Conservation (phyloP, 257 asterid species). For the Salvia miltiorrhiza region DNA sequence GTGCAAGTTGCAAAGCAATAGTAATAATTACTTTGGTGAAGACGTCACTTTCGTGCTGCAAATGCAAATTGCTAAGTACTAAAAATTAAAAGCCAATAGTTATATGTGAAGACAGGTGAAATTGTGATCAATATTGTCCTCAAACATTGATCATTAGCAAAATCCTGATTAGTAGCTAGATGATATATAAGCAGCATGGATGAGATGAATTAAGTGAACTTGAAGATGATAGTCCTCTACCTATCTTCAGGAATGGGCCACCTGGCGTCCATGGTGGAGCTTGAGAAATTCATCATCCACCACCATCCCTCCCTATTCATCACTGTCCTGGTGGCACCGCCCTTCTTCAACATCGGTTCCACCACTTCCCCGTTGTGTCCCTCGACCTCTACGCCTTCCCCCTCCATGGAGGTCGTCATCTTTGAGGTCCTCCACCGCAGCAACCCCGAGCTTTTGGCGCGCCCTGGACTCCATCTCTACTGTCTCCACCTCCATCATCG, state of each 20-base stretch:
- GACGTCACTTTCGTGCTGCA: no score
- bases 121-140: no score
- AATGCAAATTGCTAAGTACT: no score
- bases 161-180: no score
- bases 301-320: constrained; percentile 47
- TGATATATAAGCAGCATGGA: no score
- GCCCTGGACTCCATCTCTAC: constrained; percentile 23
- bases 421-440: constrained; percentile 37
- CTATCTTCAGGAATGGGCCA: constrained; percentile 79
- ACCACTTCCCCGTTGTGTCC: constrained; percentile 40
- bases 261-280: constrained; percentile 68
- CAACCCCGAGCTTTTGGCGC: constrained; percentile 43
- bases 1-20: no score
- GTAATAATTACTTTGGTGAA: no score
- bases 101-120: no score
- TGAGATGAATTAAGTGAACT: no score
- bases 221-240: constrained; percentile 48
- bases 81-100: no score
- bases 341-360: constrained; percentile 40
- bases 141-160: no score
- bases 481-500: constrained; percentile 46
- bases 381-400: constrained; percentile 30
- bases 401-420: constrained; percentile 39
- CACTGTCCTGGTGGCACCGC: not conserved
- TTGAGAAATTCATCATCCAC: constrained; percentile 51